Base-by-base conservation (phyloP, 176 grass and related monocot genomes). In the Areca catechu region DNA sequence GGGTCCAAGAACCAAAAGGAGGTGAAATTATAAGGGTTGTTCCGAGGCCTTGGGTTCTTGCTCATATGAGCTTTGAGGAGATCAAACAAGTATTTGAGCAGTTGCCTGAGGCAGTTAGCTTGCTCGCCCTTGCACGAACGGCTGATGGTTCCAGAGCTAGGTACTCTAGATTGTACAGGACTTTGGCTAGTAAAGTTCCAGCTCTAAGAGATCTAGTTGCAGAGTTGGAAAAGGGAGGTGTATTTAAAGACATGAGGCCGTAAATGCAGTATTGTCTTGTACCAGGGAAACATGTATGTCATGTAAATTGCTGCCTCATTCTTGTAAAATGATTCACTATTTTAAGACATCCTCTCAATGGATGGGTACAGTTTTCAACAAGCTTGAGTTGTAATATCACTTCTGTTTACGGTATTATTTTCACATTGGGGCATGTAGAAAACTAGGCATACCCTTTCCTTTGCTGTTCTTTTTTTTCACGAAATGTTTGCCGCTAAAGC, bases 131-230 rank as follows among this genome's bases (percentile, higher is more conserved):
- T 51, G 93, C 93, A 53, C 80, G 93, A 66, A 91, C 87, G n/a
- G 75, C 83, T 12, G 93, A 97, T 63, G 93, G 93, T 55, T 88
- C 83, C 5, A 82, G 93, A 82, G 93, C 93, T 43, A 97, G 93
- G 67, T 97, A 97, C 54, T 97, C 93, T 65, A 97, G 87, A 84
- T 78, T 97, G 72, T 92, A 97, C 68, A 82, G 87, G 83, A 97
- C 93, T 53, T 65, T 97, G 68, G 86, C 93, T 55, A 83, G 81
- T 70, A 97, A 97, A 81, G 93, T 97, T 20, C 78, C 87, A 4
- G 84, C 93, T 30, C 73, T 97, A 57, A 91, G 82, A 78, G 93
- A 97, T 43, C 77, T 92, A 30, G 83, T 97, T 4, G 72, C 78
- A 3, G 87, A 97, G 66, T 79, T 97, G 75, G 93, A 97, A 51